phyloP scores from a whole-genome alignment of 345 rosid species.

The Lenwebbia sp. region DNA sequence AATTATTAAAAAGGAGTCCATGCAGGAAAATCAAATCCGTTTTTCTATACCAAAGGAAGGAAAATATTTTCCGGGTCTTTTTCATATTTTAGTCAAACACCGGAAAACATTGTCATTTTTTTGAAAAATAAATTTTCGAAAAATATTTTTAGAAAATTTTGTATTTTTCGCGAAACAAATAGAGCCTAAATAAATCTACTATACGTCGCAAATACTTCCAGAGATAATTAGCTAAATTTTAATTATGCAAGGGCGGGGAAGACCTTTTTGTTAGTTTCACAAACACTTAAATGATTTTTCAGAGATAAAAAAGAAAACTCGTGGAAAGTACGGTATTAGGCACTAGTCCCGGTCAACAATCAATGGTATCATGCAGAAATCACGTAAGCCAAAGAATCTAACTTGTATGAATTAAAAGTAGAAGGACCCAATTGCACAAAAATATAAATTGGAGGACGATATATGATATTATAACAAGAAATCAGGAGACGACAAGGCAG shows the following conservation, averaged over 20 bases:
- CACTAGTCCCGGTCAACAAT: neutral
- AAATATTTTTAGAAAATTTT: no score
- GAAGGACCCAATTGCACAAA: neutral
- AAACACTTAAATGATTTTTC: rapidly evolving
- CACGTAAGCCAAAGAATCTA: neutral
- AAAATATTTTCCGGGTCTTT: no score
- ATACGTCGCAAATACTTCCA: rapidly evolving
- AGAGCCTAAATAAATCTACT: neutral
- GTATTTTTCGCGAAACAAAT: no score
- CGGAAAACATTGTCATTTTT: no score
- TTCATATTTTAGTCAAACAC: no score
- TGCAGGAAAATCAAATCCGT: no score
- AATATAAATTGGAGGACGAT: neutral
- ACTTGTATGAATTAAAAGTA: neutral
- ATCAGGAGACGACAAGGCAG: neutral
- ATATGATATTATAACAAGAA: neutral
- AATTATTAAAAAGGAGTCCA: no score
- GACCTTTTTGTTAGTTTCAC: neutral
- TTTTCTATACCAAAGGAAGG: no score
- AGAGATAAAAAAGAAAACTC: neutral
- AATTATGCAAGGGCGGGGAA: neutral
- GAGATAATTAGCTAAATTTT: no score
- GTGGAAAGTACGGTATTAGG: neutral
- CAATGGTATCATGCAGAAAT: neutral
- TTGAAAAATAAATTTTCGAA: no score